Conservation (phyloP, 352 stramenopile species). For the Pythium pyrilobum region DNA sequence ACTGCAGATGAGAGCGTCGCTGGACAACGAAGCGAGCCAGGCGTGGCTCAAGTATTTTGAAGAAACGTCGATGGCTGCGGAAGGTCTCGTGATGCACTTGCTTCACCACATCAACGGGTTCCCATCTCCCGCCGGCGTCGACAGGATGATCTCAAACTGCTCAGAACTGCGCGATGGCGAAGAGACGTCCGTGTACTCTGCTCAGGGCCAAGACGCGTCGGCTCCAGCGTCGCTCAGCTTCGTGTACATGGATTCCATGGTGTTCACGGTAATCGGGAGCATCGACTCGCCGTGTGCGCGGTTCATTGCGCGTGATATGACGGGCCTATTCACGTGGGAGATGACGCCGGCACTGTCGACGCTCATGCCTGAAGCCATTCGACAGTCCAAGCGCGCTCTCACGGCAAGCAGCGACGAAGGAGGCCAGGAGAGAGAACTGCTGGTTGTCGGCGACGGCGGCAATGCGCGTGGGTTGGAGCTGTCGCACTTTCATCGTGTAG, state of each 20-base stretch:
- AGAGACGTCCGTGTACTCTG: constrained; percentile 16
- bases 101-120: constrained; percentile 85
- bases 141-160: constrained; percentile 82
- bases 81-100: constrained; percentile 81
- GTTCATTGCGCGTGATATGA: constrained; percentile 83
- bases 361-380: constrained; percentile 1
- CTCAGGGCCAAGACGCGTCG: constrained; percentile 17
- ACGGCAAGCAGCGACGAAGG: neutral
- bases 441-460: constrained; percentile 18
- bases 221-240: constrained; percentile 59
- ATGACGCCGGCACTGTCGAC: constrained; percentile 26
- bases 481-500: constrained; percentile 35
- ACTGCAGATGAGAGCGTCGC: constrained; percentile 75
- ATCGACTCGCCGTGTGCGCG: constrained; percentile 67
- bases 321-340: constrained; percentile 81
- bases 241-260: constrained; percentile 86
- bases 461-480: constrained; percentile 26
- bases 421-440: constrained; percentile 30
- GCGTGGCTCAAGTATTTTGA: constrained; percentile 80
- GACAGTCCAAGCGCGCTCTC: constrained; percentile 8
- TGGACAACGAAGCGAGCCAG: constrained; percentile 67
- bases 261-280: constrained; percentile 80
- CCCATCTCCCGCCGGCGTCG: constrained; percentile 71
- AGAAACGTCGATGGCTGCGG: constrained; percentile 75
- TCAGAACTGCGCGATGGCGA: constrained; percentile 50